phyloP scores from a whole-genome alignment of 2,329 filamentous ascomycete genomes.

The Cyclaneusma minus region DNA sequence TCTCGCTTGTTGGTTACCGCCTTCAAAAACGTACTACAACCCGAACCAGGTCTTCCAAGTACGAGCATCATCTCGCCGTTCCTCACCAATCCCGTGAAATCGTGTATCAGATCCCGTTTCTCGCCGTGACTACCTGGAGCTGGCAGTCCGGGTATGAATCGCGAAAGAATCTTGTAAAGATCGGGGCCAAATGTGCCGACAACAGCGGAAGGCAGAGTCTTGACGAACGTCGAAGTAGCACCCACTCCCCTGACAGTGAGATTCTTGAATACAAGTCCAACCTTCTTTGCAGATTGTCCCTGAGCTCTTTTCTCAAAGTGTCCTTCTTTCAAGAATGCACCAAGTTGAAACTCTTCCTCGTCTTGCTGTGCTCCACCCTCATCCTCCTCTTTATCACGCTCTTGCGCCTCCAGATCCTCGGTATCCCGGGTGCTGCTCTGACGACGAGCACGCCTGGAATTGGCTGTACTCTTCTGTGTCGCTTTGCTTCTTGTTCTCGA shows the following conservation, averaged over 20 bases:
- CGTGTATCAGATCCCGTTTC: conserved; percentile 35
- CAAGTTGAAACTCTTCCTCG: conserved; percentile 50
- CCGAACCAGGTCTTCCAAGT: conserved; percentile 56
- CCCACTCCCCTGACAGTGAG: conserved; percentile 60
- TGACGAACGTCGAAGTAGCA: conserved; percentile 50
- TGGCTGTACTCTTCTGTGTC: conserved; percentile 5
- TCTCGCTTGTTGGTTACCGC: conserved; percentile 55
- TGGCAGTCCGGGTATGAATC: conserved; percentile 13
- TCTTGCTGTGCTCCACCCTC: conserved; percentile 26
- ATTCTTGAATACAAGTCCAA: conserved; percentile 64
- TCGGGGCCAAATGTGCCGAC: conserved; percentile 70
- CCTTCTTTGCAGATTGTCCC: conserved; percentile 55
- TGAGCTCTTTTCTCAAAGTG: conserved; percentile 60
- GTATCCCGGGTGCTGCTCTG: conserved; percentile 14
- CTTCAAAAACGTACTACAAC: conserved; percentile 66
- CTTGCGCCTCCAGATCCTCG: conserved; percentile 10
- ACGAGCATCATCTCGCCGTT: conserved; percentile 61
- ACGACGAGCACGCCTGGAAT: neutral
- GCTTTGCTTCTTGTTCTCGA: conserved; percentile 23
- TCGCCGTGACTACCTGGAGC: conserved; percentile 9
- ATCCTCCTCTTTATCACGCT: conserved; percentile 14
- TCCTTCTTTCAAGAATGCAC: conserved; percentile 56
- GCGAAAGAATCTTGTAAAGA: conserved; percentile 44
- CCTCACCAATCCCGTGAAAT: conserved; percentile 51
- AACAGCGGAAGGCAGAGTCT: conserved; percentile 58